phyloP scores from a whole-genome alignment of 1,139 yeast species.

The Hyphopichia khmerensis region DNA sequence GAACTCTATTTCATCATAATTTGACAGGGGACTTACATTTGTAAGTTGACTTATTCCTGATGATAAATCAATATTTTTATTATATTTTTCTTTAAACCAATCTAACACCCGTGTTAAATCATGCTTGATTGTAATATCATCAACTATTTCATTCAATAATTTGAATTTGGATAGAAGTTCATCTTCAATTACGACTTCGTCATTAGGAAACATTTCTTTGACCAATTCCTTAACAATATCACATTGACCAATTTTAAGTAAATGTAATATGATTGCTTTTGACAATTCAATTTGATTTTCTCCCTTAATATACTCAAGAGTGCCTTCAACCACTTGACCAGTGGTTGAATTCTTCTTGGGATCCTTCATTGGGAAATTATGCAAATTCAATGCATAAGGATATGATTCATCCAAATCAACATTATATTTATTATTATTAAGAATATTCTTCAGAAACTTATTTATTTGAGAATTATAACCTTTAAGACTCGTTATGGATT shows the following conservation, averaged over 20 bases:
- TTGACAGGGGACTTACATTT: constrained; percentile 4
- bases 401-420: constrained; percentile 46
- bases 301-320: constrained; percentile 15
- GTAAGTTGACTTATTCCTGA: constrained; percentile 2
- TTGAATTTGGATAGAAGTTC: constrained; percentile 27
- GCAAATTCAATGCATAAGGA: constrained; percentile 37
- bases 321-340: constrained; percentile 6
- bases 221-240: constrained; percentile 34
- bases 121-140: constrained; percentile 33
- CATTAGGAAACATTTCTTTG: constrained; percentile 15
- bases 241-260: constrained; percentile 44
- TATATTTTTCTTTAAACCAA: constrained; percentile 34
- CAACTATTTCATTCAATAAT: constrained; percentile 34
- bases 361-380: constrained; percentile 27
- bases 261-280: constrained; percentile 41
- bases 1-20: constrained; percentile 46
- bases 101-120: constrained; percentile 31
- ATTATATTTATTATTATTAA: constrained; percentile 28
- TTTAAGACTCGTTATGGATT: constrained; percentile 33
- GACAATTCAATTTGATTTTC: constrained; percentile 36
- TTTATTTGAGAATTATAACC: constrained; percentile 38
- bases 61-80: constrained; percentile 8
- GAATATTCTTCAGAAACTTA: constrained; percentile 35
- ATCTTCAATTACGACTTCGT: constrained; percentile 21
- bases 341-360: constrained; percentile 2